Conservation (phyloP, 2,329 filamentous ascomycete species). For the Neopestalotiopsis rosae region DNA sequence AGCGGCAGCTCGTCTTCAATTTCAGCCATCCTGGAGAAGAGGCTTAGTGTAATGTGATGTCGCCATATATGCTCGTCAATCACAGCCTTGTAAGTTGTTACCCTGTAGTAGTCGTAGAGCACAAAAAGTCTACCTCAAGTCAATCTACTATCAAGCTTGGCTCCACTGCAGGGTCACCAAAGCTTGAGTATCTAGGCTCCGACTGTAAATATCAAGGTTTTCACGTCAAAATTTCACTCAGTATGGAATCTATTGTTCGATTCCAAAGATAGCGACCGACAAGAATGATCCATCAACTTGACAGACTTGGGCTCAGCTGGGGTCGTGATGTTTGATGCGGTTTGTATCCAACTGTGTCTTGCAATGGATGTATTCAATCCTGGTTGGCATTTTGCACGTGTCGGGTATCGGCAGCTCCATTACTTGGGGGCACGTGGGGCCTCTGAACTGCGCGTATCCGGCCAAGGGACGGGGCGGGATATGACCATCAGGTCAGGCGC, state of each 20-base stretch:
- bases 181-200: background rate
- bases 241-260: too few relatives aligned
- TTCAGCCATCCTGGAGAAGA: slow-evolving; percentile 10
- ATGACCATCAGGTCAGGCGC: background rate
- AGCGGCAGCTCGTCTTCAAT: background rate
- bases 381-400: background rate
- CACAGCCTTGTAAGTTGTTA: background rate
- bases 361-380: background rate
- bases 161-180: background rate
- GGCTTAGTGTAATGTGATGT: background rate
- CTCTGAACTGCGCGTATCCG: background rate
- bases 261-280: too few relatives aligned
- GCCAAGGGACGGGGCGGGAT: background rate
- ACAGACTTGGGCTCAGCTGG: too few relatives aligned
- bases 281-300: too few relatives aligned
- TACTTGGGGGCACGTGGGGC: background rate
- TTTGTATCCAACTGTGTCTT: too few relatives aligned
- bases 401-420: background rate
- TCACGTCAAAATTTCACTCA: too few relatives aligned
- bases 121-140: background rate
- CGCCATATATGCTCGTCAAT: slow-evolving; percentile 8
- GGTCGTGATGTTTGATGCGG: too few relatives aligned
- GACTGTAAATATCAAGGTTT: too few relatives aligned
- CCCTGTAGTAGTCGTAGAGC: background rate
- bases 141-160: background rate